Percentiles rank a stretch among this genome's conserved stretches.
phyloP scores from a whole-genome alignment of 192 early-diverging fungal species.

The Backusella macrospora region DNA sequence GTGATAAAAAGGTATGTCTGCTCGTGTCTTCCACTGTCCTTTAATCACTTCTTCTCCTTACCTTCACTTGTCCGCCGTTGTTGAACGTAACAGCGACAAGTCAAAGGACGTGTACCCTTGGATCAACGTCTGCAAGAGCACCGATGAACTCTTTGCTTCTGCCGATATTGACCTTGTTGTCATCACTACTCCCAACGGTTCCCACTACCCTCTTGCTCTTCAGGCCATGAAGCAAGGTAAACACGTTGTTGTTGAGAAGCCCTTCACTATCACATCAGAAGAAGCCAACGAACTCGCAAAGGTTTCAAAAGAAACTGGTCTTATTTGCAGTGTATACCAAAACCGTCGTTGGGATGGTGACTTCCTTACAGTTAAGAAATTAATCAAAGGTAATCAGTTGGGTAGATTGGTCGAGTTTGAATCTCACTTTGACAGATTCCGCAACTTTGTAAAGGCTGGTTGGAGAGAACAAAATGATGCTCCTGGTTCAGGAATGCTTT shows the following conservation, averaged over 20 bases:
- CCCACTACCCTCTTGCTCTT: conserved; percentile 64
- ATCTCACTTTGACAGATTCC: conserved; percentile 75
- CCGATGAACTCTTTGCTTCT: conserved; percentile 57
- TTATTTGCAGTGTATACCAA: conserved; percentile 72
- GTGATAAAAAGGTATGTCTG: conserved; percentile 34
- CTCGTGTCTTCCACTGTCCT: conserved; percentile 65
- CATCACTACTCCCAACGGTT: conserved; percentile 70
- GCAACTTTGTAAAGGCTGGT: conserved; percentile 66
- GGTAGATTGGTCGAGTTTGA: conserved; percentile 76
- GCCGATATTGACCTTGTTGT: conserved; percentile 68
- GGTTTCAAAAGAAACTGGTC: conserved; percentile 57
- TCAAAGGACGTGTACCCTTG: conserved; percentile 52
- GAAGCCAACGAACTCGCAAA: conserved; percentile 63
- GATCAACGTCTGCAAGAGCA: conserved; percentile 48
- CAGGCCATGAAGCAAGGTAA: conserved; percentile 64
- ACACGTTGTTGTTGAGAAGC: conserved; percentile 78
- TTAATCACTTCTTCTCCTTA: conserved; percentile 56
- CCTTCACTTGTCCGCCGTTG: conserved; percentile 56
- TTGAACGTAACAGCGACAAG: conserved; percentile 55
- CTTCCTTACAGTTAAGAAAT: conserved; percentile 70
- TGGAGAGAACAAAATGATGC: conserved; percentile 68
- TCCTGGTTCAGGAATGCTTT: conserved; percentile 73
- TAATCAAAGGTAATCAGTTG: conserved; percentile 55
- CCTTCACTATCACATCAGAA: conserved; percentile 64
- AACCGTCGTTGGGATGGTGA: conserved; percentile 85